Conservation (phyloP, 1,139 yeast species). For the Blastobotrys arbuscula region DNA sequence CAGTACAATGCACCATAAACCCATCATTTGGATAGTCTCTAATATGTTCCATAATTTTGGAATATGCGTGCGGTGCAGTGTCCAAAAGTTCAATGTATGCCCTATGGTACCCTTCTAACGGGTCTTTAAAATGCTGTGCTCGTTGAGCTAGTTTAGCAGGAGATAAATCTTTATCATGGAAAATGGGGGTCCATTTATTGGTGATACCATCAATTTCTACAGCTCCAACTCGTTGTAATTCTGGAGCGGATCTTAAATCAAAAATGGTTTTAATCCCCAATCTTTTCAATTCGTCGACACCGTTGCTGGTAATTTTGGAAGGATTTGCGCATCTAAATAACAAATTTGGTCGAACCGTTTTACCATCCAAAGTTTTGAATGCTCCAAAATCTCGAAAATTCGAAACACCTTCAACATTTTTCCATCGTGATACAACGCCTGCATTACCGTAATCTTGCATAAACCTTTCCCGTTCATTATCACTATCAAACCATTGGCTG, state of each 20-base stretch:
- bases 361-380: conserved; percentile 38
- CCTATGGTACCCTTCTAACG: conserved; percentile 58
- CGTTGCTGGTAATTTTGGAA: conserved; percentile 41
- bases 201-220: conserved; percentile 39
- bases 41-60: conserved; percentile 32
- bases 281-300: conserved; percentile 38
- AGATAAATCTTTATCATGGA: conserved; percentile 50
- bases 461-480: conserved; percentile 50
- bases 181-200: conserved; percentile 59
- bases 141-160: conserved; percentile 61
- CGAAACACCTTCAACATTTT: conserved; percentile 56
- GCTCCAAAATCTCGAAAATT: conserved; percentile 85
- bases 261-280: conserved; percentile 54
- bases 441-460: conserved; percentile 37
- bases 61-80: conserved; percentile 37
- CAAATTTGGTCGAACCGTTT: conserved; percentile 47
- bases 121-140: conserved; percentile 51
- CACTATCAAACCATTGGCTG: conserved; percentile 47
- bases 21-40: conserved; percentile 48
- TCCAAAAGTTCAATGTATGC: conserved; percentile 59
- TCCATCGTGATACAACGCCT: conserved; percentile 50
- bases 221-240: conserved; percentile 48
- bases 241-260: conserved; percentile 65
- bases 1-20: conserved; percentile 70
- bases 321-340: conserved; percentile 64